Conservation (phyloP, 805 yeast species). For the Saturnispora ahearnii region DNA sequence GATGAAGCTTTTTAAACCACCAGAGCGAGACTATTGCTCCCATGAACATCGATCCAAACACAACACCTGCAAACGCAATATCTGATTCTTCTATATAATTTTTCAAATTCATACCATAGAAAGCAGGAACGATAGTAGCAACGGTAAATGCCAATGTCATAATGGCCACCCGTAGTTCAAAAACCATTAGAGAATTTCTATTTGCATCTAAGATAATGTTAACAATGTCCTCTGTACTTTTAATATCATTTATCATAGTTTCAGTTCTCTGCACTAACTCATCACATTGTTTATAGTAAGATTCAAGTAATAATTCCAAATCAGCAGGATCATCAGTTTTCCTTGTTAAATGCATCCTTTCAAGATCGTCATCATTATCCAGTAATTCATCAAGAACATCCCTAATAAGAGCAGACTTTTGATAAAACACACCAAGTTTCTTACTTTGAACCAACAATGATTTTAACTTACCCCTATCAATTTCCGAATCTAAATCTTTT, state of each 20-base stretch:
- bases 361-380: slow-evolving; percentile 80
- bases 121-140: slow-evolving; percentile 78
- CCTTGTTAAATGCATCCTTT: slow-evolving; percentile 65
- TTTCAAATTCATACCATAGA: slow-evolving; percentile 81
- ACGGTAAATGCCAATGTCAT: slow-evolving; percentile 80
- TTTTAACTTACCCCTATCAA: slow-evolving; percentile 65
- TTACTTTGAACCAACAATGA: slow-evolving; percentile 69
- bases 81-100: slow-evolving; percentile 66
- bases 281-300: slow-evolving; percentile 86
- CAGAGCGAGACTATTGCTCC: slow-evolving; percentile 47
- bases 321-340: slow-evolving; percentile 42
- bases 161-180: slow-evolving; percentile 73
- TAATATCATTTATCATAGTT: slow-evolving; percentile 70
- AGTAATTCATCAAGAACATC: slow-evolving; percentile 75
- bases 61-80: slow-evolving; percentile 53
- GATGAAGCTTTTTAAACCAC: slow-evolving; percentile 47
- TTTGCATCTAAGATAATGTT: slow-evolving; percentile 87
- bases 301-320: slow-evolving; percentile 77
- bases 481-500: slow-evolving; percentile 65
- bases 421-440: slow-evolving; percentile 61
- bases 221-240: slow-evolving; percentile 86
- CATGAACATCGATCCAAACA: slow-evolving; percentile 40
- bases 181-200: slow-evolving; percentile 81
- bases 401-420: slow-evolving; percentile 64
- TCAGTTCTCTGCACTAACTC: slow-evolving; percentile 90